Base-by-base conservation (phyloP, 2,329 filamentous ascomycete genomes). In the Cladophialophora exuberans region DNA sequence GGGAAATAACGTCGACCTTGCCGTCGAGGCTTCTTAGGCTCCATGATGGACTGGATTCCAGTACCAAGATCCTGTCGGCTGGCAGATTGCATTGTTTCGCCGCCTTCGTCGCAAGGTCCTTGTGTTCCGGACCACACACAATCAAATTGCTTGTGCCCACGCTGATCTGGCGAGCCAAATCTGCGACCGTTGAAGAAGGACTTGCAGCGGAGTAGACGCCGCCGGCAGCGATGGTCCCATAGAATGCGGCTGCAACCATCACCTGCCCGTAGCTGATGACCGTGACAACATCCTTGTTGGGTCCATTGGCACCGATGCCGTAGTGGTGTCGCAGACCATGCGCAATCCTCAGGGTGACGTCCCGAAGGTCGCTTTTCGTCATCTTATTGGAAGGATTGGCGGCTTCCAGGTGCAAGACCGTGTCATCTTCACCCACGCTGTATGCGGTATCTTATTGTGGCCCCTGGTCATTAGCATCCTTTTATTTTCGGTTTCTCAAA, bases 171-270 rank as follows among this genome's bases (percentile, higher is more conserved):
- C 78, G 72, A 2, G 75, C 74, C 6, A 85, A 67, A 22, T 86
- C 83, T 2, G 70, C 63, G 0, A 75, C 70, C 0, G 81, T 83
- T 4, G 74, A 77, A 0, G 76, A 73, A 0, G 80, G 73, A 42
- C 75, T 79, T 0, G 80, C 80, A 4, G 80, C 78, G 5, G 80
- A 81, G 62, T 82, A 85, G 22, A 86, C 76, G 15, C 82, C 83
- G 1, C 79, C 82, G 2, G 82, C 81, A 3, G 80, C 83, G 41
- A 86, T 73, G 48, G 83, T 76, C 11, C 77, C 79, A 59, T 76
- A 85, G 63, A 83, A 81, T 1, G 83, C 60, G 10, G 77, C 72
- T 0, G 81, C 76, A 0, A 85, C 71, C 4, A 83, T 71, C 41
- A 77, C 77, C 60, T 85, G 79, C 1, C 83, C 83, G 0, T 78